Conservation (phyloP, 2,329 filamentous ascomycete genomes). For the Didymella glomerata region DNA sequence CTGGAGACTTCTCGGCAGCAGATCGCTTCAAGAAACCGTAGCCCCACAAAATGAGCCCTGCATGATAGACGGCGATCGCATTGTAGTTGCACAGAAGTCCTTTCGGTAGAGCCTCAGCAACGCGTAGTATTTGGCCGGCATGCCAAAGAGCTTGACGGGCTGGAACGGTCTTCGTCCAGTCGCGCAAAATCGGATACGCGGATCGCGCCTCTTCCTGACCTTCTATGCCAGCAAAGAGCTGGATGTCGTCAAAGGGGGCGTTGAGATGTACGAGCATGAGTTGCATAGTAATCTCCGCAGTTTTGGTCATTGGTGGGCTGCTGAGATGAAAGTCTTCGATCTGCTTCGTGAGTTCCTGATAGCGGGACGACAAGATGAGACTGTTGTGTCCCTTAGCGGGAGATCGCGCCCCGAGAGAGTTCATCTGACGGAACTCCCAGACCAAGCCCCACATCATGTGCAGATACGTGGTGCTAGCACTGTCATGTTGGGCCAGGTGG, state of each 20-base stretch:
- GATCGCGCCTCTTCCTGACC: slow-evolving; percentile 70
- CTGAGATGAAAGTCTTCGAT: slow-evolving; percentile 62
- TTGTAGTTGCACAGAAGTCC: slow-evolving; percentile 70
- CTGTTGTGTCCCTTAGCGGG: slow-evolving; percentile 34
- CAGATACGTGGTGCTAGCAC: slow-evolving; percentile 66
- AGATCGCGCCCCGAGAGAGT: slow-evolving; percentile 61
- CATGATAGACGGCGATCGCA: slow-evolving; percentile 74
- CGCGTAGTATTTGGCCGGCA: slow-evolving; percentile 71
- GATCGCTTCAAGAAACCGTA: slow-evolving; percentile 65
- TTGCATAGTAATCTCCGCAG: slow-evolving; percentile 50
- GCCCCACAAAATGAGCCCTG: slow-evolving; percentile 72
- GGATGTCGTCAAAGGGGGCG: slow-evolving; percentile 70
- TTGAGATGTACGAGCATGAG: slow-evolving; percentile 71
- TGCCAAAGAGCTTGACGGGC: slow-evolving; percentile 71
- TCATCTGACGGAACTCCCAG: slow-evolving; percentile 71
- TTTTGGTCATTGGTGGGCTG: slow-evolving; percentile 52
- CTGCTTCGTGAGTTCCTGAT: slow-evolving; percentile 67
- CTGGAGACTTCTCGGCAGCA: slow-evolving; percentile 43
- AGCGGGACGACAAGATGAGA: slow-evolving; percentile 50
- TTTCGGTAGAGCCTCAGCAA: slow-evolving; percentile 63
- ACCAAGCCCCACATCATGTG: slow-evolving; percentile 72
- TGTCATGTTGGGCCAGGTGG: slow-evolving; percentile 31
- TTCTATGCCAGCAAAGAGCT: slow-evolving; percentile 73
- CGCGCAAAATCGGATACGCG: slow-evolving; percentile 65
- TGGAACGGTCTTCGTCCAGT: slow-evolving; percentile 65